phyloP scores from a whole-genome alignment of 805 yeast genomes.

The Hanseniaspora valbyensis region DNA sequence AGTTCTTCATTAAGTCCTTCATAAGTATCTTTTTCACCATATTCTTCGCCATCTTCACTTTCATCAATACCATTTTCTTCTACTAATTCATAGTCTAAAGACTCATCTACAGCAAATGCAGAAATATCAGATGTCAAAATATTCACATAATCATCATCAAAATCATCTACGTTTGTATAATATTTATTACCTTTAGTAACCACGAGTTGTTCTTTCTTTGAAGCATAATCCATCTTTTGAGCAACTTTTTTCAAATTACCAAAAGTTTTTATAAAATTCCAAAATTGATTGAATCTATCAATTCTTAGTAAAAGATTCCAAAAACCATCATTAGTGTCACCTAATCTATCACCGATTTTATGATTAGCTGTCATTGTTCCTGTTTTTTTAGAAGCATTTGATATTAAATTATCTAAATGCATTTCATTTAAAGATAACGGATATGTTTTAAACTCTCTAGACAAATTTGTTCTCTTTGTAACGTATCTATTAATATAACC shows the following conservation, averaged over 20 bases:
- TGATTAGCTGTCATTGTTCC: not conserved
- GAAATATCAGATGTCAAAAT: conserved; percentile 17
- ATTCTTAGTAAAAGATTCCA: not conserved
- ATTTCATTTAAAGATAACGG: conserved; percentile 5
- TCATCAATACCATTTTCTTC: not conserved
- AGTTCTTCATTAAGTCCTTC: not conserved
- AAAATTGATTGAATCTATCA: not conserved
- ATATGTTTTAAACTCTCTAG: conserved; percentile 1
- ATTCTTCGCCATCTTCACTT: conserved; percentile 12
- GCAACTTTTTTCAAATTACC: conserved; percentile 17
- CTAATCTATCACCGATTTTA: not conserved
- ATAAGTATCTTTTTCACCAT: not conserved
- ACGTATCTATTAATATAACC: conserved; percentile 8
- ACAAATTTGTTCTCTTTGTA: not conserved
- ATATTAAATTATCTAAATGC: conserved; percentile 3
- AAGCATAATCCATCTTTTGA: conserved; percentile 25
- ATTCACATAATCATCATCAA: conserved; percentile 19
- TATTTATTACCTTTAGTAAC: conserved; percentile 29
- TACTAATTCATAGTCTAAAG: conserved; percentile 11
- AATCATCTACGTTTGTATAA: conserved; percentile 27
- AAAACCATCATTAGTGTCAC: not conserved
- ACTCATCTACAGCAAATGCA: conserved; percentile 29
- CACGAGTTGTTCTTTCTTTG: not conserved
- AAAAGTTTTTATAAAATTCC: conserved; percentile 21
- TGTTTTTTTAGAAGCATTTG: not conserved